These are phyloP conservation scores for Cyberlindnera mrakii DNA, from an alignment of 805 yeast genomes.

Conservation along the genomic window DNA sequence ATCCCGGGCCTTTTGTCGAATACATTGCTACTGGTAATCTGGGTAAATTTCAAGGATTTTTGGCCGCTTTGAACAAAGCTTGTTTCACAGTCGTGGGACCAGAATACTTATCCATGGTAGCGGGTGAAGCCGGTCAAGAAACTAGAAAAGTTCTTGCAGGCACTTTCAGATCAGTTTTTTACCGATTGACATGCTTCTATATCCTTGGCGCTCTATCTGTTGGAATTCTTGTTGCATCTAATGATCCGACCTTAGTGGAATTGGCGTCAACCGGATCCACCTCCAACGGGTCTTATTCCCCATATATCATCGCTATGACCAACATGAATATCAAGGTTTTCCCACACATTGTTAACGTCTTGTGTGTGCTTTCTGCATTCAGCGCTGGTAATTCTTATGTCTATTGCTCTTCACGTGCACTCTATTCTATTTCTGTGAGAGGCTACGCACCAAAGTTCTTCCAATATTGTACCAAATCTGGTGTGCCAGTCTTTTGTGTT, in stretches of 20 bases:
- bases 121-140: constrained; percentile 70
- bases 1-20: constrained; percentile 51
- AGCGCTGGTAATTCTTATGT: constrained; percentile 53
- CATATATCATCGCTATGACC: constrained; percentile 52
- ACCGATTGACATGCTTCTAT: constrained; percentile 55
- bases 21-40: constrained; percentile 45
- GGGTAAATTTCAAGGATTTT: constrained; percentile 68
- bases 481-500: constrained; percentile 73
- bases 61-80: constrained; percentile 65
- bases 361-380: constrained; percentile 48
- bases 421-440: constrained; percentile 48
- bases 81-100: constrained; percentile 80
- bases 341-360: constrained; percentile 45
- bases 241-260: constrained; percentile 44
- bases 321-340: constrained; percentile 45
- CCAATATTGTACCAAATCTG: constrained; percentile 51
- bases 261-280: constrained; percentile 62
- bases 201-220: constrained; percentile 61
- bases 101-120: constrained; percentile 76
- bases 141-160: constrained; percentile 68
- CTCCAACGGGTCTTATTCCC: constrained; percentile 46
- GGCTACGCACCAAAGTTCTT: constrained; percentile 59
- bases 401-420: constrained; percentile 55
- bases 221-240: constrained; percentile 59
- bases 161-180: constrained; percentile 69